phyloP scores from a whole-genome alignment of 1,284 basidiomycete species.

The Ganoderma resinaceum region DNA sequence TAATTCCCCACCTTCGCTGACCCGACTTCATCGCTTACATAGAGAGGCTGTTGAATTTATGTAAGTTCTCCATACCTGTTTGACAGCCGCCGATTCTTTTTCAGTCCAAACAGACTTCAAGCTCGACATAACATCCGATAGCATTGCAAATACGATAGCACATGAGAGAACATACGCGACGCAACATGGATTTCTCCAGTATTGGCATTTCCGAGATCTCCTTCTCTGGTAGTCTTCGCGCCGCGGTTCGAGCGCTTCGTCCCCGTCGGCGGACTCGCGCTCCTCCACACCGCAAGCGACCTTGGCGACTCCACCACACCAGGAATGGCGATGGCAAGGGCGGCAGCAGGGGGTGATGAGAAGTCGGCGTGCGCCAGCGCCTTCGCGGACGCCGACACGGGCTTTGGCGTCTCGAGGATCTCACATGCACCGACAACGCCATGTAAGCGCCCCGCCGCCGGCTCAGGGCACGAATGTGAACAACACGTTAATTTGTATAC shows the following conservation, averaged over 20 bases:
- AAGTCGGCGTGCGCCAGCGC: slow-evolving; percentile 34
- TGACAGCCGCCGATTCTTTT: too few relatives aligned
- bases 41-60: too few relatives aligned
- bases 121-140: slow-evolving; percentile 3
- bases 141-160: slow-evolving; percentile 11
- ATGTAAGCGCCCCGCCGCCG: too few relatives aligned
- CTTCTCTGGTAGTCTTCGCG: slow-evolving; percentile 80
- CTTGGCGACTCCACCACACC: not conserved
- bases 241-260: slow-evolving; percentile 25
- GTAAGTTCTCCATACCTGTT: too few relatives aligned
- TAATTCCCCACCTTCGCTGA: too few relatives aligned
- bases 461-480: too few relatives aligned
- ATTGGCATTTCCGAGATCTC: slow-evolving; percentile 77
- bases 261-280: slow-evolving; percentile 19
- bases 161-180: slow-evolving; percentile 8
- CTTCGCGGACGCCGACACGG: slow-evolving; percentile 12
- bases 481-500: too few relatives aligned
- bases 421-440: too few relatives aligned
- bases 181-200: slow-evolving; percentile 71
- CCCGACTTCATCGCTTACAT: too few relatives aligned
- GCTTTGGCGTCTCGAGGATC: slow-evolving; percentile 20
- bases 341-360: slow-evolving; percentile 11
- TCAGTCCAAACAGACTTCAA: not conserved
- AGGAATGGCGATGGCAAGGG: not conserved
- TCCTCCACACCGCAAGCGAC: slow-evolving; percentile 12